A percentile compares a stretch with the other conserved stretches of the same genome.
Evolutionary conservation across 371 early-diverging fungal species (phyloP).

Genomic region (Funneliformis caledonium): DNA sequence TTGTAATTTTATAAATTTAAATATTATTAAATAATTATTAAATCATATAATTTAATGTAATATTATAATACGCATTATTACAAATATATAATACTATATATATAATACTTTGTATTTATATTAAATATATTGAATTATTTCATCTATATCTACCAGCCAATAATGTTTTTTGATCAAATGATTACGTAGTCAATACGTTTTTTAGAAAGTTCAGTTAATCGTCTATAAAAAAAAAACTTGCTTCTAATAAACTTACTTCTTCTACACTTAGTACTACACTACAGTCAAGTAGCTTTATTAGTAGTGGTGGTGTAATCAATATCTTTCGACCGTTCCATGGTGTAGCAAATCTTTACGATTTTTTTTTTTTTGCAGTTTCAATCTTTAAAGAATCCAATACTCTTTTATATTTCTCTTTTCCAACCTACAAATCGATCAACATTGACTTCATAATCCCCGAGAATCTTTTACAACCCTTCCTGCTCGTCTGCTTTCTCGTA

Average conservation of each 20-base stretch:
- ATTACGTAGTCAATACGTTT: too few relatives aligned
- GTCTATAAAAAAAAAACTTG: not conserved
- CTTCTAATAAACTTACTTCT: not conserved
- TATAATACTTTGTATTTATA: too few relatives aligned
- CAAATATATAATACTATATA: too few relatives aligned
- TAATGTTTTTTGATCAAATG: too few relatives aligned
- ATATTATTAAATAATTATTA: too few relatives aligned
- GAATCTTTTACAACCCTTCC: slow-evolving; percentile 31
- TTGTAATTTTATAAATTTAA: too few relatives aligned
- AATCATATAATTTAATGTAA: too few relatives aligned
- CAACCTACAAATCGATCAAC: slow-evolving; percentile 33
- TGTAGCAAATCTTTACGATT: slow-evolving; percentile 2
- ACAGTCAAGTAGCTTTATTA: not conserved
- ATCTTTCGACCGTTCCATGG: slow-evolving; percentile 22
- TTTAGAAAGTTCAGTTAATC: too few relatives aligned
- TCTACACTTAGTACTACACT: slow-evolving; percentile 14
- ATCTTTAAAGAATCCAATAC: slow-evolving; percentile 34
- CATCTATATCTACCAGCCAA: too few relatives aligned
- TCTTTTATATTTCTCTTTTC: slow-evolving; percentile 10
- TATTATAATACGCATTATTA: too few relatives aligned
- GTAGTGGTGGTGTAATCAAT: slow-evolving; percentile 1
- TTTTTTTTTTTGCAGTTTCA: slow-evolving; percentile 6
- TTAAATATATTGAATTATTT: too few relatives aligned
- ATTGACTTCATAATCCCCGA: slow-evolving; percentile 37
- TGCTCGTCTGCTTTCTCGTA: slow-evolving; percentile 37